Evolutionary conservation across 2,329 filamentous ascomycete species (phyloP).

Genomic region (Colletotrichum sp.): DNA sequence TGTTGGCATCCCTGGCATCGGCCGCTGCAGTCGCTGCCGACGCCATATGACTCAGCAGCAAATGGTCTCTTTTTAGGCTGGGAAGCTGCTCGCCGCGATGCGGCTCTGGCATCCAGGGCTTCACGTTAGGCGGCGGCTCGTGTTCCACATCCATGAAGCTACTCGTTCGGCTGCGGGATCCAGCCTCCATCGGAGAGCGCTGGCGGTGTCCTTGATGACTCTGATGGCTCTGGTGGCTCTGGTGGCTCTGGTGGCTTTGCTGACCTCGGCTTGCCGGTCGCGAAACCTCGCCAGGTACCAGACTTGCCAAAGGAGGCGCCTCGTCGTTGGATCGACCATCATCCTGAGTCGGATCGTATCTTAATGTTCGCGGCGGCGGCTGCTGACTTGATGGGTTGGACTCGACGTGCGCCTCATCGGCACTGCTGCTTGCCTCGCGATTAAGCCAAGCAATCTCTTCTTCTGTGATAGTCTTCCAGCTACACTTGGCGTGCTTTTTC

Average conservation of each 20-base stretch:
- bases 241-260: neutral
- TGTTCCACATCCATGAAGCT: constrained; percentile 22
- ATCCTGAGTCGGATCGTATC: constrained; percentile 20
- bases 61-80: constrained; percentile 24
- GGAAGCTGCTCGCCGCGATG: constrained; percentile 17
- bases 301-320: neutral
- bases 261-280: constrained; percentile 17
- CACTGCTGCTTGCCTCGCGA: constrained; percentile 29
- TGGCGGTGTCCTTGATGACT: constrained; percentile 3
- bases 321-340: constrained; percentile 9
- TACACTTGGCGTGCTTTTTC: constrained; percentile 88
- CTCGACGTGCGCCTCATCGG: constrained; percentile 34
- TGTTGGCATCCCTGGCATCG: constrained; percentile 23
- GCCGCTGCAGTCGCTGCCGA: constrained; percentile 36
- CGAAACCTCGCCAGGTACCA: constrained; percentile 12
- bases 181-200: constrained; percentile 8
- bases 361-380: constrained; percentile 21
- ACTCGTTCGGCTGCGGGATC: constrained; percentile 15
- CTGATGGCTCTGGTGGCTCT: neutral
- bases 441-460: constrained; percentile 60
- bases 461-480: constrained; percentile 81
- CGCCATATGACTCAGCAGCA: constrained; percentile 40
- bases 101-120: constrained; percentile 16
- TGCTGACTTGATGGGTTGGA: constrained; percentile 21
- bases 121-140: neutral